Base-by-base conservation (phyloP, 2,329 filamentous ascomycete genomes). In the Talaromyces islandicus region DNA sequence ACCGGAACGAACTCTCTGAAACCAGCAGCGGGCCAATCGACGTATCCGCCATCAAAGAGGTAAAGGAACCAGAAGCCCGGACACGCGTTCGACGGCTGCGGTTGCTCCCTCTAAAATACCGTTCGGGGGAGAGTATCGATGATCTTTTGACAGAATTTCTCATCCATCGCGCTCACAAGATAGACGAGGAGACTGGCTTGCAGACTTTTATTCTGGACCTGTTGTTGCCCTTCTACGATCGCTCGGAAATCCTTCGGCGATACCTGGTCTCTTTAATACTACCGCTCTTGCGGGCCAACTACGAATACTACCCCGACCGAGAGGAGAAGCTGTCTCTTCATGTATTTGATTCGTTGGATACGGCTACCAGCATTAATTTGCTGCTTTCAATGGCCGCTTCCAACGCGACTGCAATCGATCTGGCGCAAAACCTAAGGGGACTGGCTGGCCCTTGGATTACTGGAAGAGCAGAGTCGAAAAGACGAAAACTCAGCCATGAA, bases 381-480 rank as follows among this genome's bases (percentile, higher is more conserved):
- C 73, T 87, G 54, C 73, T 88, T 59, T 77, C 76, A 35, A 78
- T 77, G 63, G 70, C 72, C 11, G 68, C 70, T 54, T 56, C 71
- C 25, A 65, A 70, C 14, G 69, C 72, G 54, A 69, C 71, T 58
- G 68, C 68, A 21, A 73, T 71, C 61, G 73, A 78, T 58, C 62
- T 82, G 53, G 79, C 77, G 24, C 76, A 82, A 59, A 86, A 88
- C 65, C 64, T 88, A 43, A 80, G 81, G 64, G 79, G 82, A 4
- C 71, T 88, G 24, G 79, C 87, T 41, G 83, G 84, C 4, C 84
- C 85, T 11, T 88, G 85, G 85, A 81, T 87, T 65, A 84, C 83
- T 67, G 85, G 85, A 14, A 77, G 79, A 57, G 80, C 73, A 38
- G 76, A 80, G 25, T 75, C 80, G 32, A 86, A 86, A 71, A 75